phyloP scores from a whole-genome alignment of 1,284 basidiomycete genomes.

The Ustilago trichophora region DNA sequence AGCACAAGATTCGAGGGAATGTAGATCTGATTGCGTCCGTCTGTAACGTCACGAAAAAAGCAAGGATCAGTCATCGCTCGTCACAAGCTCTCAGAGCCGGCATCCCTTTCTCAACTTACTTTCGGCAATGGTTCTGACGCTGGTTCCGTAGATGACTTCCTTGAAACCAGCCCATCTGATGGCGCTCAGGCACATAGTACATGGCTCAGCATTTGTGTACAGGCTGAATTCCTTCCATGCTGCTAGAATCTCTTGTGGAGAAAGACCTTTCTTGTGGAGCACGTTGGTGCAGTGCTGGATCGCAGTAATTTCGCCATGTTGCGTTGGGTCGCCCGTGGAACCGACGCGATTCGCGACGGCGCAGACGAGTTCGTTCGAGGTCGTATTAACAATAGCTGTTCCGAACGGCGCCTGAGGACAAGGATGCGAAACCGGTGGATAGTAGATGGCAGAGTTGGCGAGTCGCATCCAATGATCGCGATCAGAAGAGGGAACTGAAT shows the following conservation, averaged over 20 bases:
- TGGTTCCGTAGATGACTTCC: constrained; percentile 56
- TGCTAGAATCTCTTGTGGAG: constrained; percentile 43
- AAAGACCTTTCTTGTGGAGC: constrained; percentile 32
- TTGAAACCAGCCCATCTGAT: constrained; percentile 55
- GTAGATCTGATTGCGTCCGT: constrained; percentile 55
- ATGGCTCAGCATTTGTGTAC: constrained; percentile 55
- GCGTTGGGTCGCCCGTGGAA: constrained; percentile 50
- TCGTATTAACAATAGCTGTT: constrained; percentile 50
- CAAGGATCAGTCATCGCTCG: too few species aligned
- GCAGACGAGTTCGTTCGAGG: constrained; percentile 54
- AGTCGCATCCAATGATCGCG: constrained; percentile 42
- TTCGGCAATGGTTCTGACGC: constrained; percentile 49
- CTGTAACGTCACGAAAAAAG: too few species aligned
- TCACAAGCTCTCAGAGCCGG: too few species aligned
- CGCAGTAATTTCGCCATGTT: constrained; percentile 55
- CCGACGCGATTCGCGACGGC: constrained; percentile 51
- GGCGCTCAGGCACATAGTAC: constrained; percentile 55
- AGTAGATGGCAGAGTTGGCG: constrained; percentile 34
- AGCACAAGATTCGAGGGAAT: constrained; percentile 54
- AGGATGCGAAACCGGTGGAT: constrained; percentile 25
- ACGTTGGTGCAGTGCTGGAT: constrained; percentile 50
- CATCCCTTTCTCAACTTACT: too few species aligned
- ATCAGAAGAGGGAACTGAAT: constrained; percentile 31
- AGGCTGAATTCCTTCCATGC: constrained; percentile 47
- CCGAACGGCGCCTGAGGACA: constrained; percentile 45